phyloP scores from a whole-genome alignment of 306 rosid genomes.

The Castanea sativa region DNA sequence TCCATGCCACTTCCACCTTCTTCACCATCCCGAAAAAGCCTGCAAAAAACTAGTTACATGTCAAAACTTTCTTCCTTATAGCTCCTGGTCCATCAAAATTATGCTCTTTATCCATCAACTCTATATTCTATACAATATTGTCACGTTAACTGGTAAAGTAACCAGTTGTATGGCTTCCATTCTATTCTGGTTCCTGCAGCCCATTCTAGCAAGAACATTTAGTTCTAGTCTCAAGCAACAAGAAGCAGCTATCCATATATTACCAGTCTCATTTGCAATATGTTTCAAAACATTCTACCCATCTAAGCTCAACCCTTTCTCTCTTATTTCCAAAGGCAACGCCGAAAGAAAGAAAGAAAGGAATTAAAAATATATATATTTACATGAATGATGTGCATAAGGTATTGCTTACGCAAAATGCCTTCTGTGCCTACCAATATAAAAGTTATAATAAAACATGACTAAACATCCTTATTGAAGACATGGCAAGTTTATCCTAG shows the following conservation, averaged over 20 bases:
- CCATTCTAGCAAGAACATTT: conserved; percentile 1
- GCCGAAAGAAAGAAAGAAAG: neutral
- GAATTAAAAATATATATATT: neutral
- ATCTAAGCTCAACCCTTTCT: neutral
- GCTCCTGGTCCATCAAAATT: neutral
- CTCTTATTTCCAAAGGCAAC: neutral
- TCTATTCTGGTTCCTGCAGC: conserved; percentile 3
- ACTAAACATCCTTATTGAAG: neutral
- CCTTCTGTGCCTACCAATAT: neutral
- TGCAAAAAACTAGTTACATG: conserved; percentile 19
- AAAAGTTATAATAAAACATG: neutral
- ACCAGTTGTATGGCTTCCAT: neutral
- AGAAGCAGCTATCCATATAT: conserved; percentile 1
- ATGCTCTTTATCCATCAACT: neutral
- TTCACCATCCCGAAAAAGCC: conserved; percentile 75
- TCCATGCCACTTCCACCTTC: conserved; percentile 44
- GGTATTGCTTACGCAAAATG: neutral
- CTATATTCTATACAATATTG: neutral
- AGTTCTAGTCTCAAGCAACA: neutral
- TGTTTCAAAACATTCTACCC: neutral
- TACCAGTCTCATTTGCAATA: neutral
- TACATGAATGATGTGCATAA: neutral
- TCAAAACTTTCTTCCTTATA: neutral
- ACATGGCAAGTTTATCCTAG: neutral
- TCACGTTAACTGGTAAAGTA: neutral